Conservation (phyloP, 116 monocot species). For the Dioscorea cayenensis region DNA sequence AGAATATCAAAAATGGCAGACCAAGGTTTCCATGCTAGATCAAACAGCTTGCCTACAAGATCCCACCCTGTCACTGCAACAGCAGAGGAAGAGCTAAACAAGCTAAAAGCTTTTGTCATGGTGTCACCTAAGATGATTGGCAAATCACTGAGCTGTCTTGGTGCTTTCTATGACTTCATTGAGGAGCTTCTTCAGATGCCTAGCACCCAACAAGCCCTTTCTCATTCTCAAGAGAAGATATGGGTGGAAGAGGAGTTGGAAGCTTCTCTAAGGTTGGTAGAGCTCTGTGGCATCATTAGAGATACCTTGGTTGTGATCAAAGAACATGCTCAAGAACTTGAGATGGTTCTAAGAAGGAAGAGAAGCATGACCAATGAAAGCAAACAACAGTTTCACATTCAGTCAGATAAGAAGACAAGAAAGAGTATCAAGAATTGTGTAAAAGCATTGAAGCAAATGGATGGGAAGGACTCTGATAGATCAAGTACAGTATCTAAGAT, state of each 20-base stretch:
- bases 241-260: slow-evolving; percentile 27
- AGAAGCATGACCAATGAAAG: background rate
- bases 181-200: slow-evolving; percentile 31
- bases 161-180: slow-evolving; percentile 20
- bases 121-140: slow-evolving; percentile 6
- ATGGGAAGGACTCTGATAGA: background rate
- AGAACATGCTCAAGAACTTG: slow-evolving; percentile 13
- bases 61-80: background rate
- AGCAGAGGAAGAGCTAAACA: slow-evolving; percentile 2
- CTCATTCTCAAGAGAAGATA: slow-evolving; percentile 8
- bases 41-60: background rate
- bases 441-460: background rate
- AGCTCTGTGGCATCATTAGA: slow-evolving; percentile 15
- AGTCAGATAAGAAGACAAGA: background rate
- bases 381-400: slow-evolving; percentile 6
- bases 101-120: background rate
- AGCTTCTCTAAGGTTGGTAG: slow-evolving; percentile 30
- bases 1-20: background rate
- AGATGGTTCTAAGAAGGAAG: slow-evolving; percentile 25
- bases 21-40: background rate
- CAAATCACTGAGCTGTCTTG: slow-evolving; percentile 16
- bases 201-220: slow-evolving; percentile 16
- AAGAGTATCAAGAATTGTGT: background rate
- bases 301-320: slow-evolving; percentile 15
- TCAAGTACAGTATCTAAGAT: background rate